phyloP scores from a whole-genome alignment of 164 flowering plant genomes.

The Magnolia sinica region DNA sequence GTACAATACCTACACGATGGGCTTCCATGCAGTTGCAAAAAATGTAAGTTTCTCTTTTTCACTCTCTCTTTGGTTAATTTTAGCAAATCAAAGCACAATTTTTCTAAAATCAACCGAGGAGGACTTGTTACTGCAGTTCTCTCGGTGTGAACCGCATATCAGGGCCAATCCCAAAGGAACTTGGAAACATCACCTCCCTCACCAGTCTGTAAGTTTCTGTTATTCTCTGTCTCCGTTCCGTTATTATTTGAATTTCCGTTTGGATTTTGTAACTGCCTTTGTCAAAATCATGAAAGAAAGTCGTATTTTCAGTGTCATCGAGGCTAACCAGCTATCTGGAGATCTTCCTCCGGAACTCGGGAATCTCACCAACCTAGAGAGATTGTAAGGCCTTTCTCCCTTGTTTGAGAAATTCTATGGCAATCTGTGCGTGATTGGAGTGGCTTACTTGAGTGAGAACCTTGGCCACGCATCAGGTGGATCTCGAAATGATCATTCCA shows the following conservation, averaged over 20 bases:
- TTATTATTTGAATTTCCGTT: background rate
- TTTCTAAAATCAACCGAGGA: background rate
- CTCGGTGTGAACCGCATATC: conserved; percentile 32
- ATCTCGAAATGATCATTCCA: too few species aligned
- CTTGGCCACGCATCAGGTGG: too few species aligned
- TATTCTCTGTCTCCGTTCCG: background rate
- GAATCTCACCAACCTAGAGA: conserved; percentile 21
- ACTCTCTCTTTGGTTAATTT: too few species aligned
- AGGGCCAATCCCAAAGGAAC: conserved; percentile 20
- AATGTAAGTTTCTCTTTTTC: conserved; percentile 34
- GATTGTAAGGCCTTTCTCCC: conserved; percentile 18
- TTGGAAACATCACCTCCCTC: conserved; percentile 41
- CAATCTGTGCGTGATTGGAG: too few species aligned
- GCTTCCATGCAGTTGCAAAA: conserved; percentile 37
- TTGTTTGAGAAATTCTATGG: background rate
- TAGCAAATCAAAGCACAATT: too few species aligned
- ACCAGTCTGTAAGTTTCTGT: conserved; percentile 30
- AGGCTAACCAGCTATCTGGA: conserved; percentile 29
- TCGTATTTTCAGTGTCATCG: conserved; percentile 25
- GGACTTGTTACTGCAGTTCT: conserved; percentile 42
- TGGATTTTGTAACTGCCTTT: background rate
- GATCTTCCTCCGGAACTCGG: conserved; percentile 37
- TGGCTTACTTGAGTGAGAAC: too few species aligned
- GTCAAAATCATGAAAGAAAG: background rate
- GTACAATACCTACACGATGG: conserved; percentile 70